phyloP scores from a whole-genome alignment of 108 stramenopile species.

The Pseudonitzschia multiseries region DNA sequence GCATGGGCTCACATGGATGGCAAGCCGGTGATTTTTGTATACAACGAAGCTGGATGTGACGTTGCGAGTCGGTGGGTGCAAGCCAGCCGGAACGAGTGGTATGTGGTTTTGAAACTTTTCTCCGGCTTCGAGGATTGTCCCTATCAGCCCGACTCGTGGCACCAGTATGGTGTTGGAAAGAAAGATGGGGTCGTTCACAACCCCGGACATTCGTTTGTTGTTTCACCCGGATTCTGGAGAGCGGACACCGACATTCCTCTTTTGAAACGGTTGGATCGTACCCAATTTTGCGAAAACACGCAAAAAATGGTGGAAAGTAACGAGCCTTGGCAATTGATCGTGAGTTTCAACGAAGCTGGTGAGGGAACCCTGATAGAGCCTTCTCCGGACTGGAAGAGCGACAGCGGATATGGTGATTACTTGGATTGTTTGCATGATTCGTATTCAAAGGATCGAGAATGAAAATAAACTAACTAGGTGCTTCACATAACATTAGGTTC shows the following conservation, averaged over 20 bases:
- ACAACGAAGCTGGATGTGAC: constrained; percentile 35
- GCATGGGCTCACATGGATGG: constrained; percentile 38
- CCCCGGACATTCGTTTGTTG: constrained; percentile 23
- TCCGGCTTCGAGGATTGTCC: constrained; percentile 27
- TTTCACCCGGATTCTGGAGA: constrained; percentile 44
- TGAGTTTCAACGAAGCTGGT: constrained; percentile 42
- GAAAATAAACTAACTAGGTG: neutral
- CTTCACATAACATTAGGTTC: too few species aligned
- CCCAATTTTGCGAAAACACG: constrained; percentile 20
- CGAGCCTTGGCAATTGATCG: constrained; percentile 42
- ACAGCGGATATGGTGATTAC: constrained; percentile 40
- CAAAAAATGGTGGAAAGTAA: constrained; percentile 29
- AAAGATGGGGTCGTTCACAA: constrained; percentile 24
- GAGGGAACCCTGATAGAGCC: constrained; percentile 39
- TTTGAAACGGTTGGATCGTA: constrained; percentile 11
- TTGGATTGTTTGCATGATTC: constrained; percentile 40
- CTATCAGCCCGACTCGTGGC: constrained; percentile 38
- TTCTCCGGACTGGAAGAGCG: constrained; percentile 31
- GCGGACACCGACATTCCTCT: constrained; percentile 18
- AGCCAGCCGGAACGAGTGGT: constrained; percentile 37
- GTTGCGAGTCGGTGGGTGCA: constrained; percentile 32
- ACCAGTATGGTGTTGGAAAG: constrained; percentile 29
- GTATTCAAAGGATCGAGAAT: neutral
- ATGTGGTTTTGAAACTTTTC: constrained; percentile 37
- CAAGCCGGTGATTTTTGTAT: constrained; percentile 45